These are phyloP conservation scores for Arctium lappa DNA, from an alignment of 129 eudicot species.

Conservation along the genomic window DNA sequence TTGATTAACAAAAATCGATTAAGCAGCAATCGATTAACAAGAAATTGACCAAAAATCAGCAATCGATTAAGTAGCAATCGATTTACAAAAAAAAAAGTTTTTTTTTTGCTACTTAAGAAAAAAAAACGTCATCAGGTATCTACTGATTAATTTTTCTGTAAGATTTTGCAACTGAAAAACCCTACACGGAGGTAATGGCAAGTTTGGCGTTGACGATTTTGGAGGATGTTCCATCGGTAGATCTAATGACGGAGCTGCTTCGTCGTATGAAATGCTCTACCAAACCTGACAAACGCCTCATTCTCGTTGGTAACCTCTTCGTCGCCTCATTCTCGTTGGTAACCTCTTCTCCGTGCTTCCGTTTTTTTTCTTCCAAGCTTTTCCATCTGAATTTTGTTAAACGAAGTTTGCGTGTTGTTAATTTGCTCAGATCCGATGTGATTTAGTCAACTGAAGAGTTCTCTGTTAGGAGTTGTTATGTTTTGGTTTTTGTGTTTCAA, in stretches of 20 bases:
- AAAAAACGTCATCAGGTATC: too few species aligned
- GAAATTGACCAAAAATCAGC: too few species aligned
- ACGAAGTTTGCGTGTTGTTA: neutral
- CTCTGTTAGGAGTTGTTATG: neutral
- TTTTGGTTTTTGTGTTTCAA: neutral
- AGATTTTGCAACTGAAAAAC: neutral
- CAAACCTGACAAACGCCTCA: slow-evolving; percentile 96
- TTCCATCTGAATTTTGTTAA: slow-evolving; percentile 6
- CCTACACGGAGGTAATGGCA: slow-evolving; percentile 37
- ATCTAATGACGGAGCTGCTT: slow-evolving; percentile 84
- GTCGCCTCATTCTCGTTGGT: too few species aligned
- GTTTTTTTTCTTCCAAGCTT: neutral
- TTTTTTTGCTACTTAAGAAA: too few species aligned
- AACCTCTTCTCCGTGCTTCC: neutral
- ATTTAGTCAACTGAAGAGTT: slow-evolving; percentile 9
- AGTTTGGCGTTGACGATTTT: slow-evolving; percentile 42
- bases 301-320: slow-evolving; percentile 64
- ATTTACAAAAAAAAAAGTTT: too few species aligned
- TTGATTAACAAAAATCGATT: too few species aligned
- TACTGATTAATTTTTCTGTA: neutral
- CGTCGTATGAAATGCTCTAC: slow-evolving; percentile 83
- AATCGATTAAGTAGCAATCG: too few species aligned
- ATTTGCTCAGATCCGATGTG: slow-evolving; percentile 25
- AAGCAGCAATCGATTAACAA: too few species aligned
- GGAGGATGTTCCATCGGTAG: slow-evolving; percentile 75